phyloP scores from a whole-genome alignment of 129 eudicot species.

The Artemisia argyi region DNA sequence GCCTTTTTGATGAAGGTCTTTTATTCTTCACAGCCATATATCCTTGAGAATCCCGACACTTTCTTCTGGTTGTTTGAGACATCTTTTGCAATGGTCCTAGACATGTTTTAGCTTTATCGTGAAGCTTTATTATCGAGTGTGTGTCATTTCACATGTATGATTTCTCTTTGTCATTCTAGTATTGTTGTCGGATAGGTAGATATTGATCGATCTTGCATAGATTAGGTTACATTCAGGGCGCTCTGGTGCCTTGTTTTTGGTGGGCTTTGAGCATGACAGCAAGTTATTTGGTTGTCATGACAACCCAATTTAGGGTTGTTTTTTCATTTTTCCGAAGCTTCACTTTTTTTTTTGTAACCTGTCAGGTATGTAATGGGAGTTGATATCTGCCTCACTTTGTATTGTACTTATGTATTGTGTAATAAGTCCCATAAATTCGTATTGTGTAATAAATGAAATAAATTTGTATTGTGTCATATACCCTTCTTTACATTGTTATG shows the following conservation, averaged over 20 bases:
- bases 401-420: constrained; percentile 23
- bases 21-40: constrained; percentile 39
- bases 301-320: constrained; percentile 50
- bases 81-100: constrained; percentile 26
- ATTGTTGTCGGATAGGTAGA: constrained; percentile 17
- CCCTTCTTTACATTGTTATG: not conserved
- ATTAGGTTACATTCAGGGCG: constrained; percentile 23
- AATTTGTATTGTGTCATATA: constrained; percentile 1
- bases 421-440: constrained; percentile 25
- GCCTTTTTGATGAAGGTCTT: constrained; percentile 26
- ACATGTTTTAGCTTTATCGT: constrained; percentile 32
- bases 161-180: constrained; percentile 22
- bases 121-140: constrained; percentile 21
- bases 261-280: constrained; percentile 47
- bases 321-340: constrained; percentile 63
- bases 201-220: constrained; percentile 34
- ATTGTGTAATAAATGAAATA: constrained; percentile 22
- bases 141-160: constrained; percentile 12
- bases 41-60: constrained; percentile 42
- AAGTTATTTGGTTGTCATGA: constrained; percentile 31
- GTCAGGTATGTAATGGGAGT: constrained; percentile 35
- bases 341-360: constrained; percentile 37
- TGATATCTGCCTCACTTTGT: constrained; percentile 21
- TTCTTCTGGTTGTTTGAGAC: constrained; percentile 37
- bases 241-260: constrained; percentile 39